Conservation (phyloP, 371 early-diverging fungal genomes). For the Haplosporangium sp. region DNA sequence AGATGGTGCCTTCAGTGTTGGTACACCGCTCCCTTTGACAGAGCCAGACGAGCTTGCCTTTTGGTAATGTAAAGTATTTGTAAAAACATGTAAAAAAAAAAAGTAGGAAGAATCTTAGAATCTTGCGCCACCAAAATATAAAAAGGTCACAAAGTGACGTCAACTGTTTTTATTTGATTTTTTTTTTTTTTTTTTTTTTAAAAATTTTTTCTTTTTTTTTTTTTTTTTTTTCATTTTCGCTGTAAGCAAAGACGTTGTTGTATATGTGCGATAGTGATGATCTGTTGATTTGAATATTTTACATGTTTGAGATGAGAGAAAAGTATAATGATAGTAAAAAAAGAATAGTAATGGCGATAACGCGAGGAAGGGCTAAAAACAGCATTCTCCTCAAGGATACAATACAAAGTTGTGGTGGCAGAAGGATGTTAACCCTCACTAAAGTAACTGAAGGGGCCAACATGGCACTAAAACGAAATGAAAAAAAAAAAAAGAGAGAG, state of each 20-base stretch:
- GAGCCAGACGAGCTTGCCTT: conserved; percentile 10
- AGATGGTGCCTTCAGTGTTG: neutral
- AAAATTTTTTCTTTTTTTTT: neutral
- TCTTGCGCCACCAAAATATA: neutral
- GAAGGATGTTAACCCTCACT: neutral
- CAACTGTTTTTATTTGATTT: neutral
- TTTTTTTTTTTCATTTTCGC: conserved; percentile 8
- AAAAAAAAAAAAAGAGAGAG: neutral
- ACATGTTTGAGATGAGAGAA: conserved; percentile 6
- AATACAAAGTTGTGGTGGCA: neutral
- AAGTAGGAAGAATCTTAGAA: neutral
- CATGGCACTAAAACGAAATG: neutral
- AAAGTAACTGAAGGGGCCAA: neutral
- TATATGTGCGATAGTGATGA: neutral
- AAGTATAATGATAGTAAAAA: neutral
- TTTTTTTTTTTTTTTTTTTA: conserved; percentile 1
- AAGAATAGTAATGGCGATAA: neutral
- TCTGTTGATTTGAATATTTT: conserved; percentile 10
- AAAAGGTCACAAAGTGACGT: neutral
- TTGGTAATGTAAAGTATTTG: neutral
- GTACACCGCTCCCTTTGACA: conserved; percentile 6
- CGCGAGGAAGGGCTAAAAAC: neutral
- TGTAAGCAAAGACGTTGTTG: neutral
- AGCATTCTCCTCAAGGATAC: conserved; percentile 1
- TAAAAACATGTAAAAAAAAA: neutral